A percentile compares a stretch with the other conserved stretches of the same genome.
Conservation (phyloP, 345 rosid genomes). For the Boechera stricta region DNA sequence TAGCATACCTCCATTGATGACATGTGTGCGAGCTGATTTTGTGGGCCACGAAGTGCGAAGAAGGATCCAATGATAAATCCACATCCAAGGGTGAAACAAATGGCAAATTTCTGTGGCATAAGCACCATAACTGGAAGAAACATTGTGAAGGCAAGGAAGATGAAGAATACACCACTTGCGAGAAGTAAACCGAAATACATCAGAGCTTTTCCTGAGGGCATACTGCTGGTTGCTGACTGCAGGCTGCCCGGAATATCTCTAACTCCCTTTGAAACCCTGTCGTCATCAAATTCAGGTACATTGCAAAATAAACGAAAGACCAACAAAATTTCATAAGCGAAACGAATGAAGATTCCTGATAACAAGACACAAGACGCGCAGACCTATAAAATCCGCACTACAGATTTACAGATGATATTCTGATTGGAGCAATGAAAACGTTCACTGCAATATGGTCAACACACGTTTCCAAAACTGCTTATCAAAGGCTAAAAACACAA, state of each 20-base stretch:
- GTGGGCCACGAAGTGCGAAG: constrained; percentile 89
- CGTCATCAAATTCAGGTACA: constrained; percentile 19
- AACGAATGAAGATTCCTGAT: constrained; percentile 4
- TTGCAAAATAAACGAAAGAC: constrained; percentile 19
- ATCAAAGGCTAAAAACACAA: not conserved
- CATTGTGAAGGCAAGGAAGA: constrained; percentile 87
- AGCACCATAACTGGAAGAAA: constrained; percentile 95
- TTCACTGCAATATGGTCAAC: not conserved
- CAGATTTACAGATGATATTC: not conserved
- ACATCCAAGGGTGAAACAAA: constrained; percentile 91
- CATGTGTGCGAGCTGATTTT: constrained; percentile 83
- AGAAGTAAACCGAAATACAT: constrained; percentile 84
- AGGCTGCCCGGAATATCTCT: constrained; percentile 60
- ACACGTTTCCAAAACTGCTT: constrained; percentile 17
- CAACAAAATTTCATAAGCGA: not conserved
- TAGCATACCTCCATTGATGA: constrained; percentile 76
- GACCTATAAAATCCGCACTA: not conserved
- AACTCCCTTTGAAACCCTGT: constrained; percentile 89
- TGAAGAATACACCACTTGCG: constrained; percentile 80
- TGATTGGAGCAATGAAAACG: not conserved
- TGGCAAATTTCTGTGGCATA: constrained; percentile 94
- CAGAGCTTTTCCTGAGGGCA: constrained; percentile 87
- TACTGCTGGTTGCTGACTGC: constrained; percentile 82
- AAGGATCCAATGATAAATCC: constrained; percentile 82
- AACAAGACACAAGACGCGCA: not conserved